Conservation (phyloP, 169 alveolate species). For the Cryptosporidium canis region DNA sequence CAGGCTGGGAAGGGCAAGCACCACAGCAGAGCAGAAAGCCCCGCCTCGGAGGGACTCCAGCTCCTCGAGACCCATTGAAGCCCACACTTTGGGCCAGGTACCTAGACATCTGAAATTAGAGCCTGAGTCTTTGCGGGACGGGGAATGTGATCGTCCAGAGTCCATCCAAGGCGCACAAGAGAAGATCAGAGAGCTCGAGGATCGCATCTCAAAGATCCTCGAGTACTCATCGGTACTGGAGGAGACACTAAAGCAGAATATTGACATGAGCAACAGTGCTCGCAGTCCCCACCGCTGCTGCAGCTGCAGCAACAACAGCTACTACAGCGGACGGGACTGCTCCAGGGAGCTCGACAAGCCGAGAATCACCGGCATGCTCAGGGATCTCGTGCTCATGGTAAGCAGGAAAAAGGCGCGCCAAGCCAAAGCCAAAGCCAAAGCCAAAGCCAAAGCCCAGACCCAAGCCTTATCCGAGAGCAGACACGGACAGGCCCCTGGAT, state of each 20-base stretch:
- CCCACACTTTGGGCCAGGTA: not conserved
- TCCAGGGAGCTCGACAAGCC: not conserved
- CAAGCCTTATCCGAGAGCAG: no score
- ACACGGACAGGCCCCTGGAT: no score
- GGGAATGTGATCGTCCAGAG: not conserved
- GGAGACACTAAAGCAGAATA: not conserved
- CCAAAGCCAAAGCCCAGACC: not conserved
- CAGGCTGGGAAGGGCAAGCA: not conserved
- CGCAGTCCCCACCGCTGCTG: not conserved
- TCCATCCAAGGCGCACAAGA: slow-evolving; percentile 1
- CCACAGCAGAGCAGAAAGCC: not conserved
- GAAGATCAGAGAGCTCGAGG: slow-evolving; percentile 31
- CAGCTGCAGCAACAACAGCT: not conserved
- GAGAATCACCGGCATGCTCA: not conserved
- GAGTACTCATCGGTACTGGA: slow-evolving; percentile 42
- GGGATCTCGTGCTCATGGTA: not conserved
- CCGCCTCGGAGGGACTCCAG: not conserved
- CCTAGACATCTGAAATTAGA: not conserved
- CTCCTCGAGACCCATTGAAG: not conserved
- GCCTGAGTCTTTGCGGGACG: not conserved
- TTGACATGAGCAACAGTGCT: not conserved
- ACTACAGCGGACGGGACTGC: not conserved
- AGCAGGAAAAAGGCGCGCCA: not conserved
- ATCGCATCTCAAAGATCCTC: slow-evolving; percentile 16
- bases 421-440: not conserved